A percentile compares a stretch with the other conserved stretches of the same genome.
phyloP scores from a whole-genome alignment of 2,329 filamentous ascomycete species.

The Magnaporthiopsis poae region DNA sequence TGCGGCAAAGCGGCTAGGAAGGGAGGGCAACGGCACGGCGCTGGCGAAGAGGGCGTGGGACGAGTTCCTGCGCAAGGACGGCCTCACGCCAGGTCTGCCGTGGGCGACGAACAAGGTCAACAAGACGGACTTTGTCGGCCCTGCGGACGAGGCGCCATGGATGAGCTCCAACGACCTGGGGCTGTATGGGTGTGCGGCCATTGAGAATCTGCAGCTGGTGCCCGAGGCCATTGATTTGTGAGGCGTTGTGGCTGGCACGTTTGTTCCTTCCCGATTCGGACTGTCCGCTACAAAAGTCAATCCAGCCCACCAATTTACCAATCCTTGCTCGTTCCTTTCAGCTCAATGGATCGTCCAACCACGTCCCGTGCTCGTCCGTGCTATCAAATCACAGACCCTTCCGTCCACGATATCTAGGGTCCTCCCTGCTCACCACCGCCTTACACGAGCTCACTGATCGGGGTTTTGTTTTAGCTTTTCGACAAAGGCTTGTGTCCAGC shows the following conservation, averaged over 20 bases:
- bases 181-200: conserved; percentile 46
- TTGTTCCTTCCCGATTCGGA: too few relatives aligned
- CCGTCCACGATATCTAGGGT: too few relatives aligned
- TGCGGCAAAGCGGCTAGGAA: conserved; percentile 28
- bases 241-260: neutral
- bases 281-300: too few relatives aligned
- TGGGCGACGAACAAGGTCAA: conserved; percentile 30
- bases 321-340: too few relatives aligned
- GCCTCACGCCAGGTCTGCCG: conserved; percentile 26
- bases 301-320: too few relatives aligned
- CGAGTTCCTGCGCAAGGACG: conserved; percentile 41
- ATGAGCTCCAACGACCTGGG: conserved; percentile 47
- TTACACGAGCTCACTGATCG: neutral
- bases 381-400: too few relatives aligned
- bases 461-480: neutral
- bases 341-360: too few relatives aligned
- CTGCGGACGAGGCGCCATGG: conserved; percentile 47
- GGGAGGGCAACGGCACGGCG: conserved; percentile 29
- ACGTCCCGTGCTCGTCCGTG: too few relatives aligned
- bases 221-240: neutral
- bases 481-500: neutral
- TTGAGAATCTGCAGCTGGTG: conserved; percentile 40
- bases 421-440: neutral
- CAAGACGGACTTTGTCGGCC: conserved; percentile 33
- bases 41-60: conserved; percentile 43